A percentile compares a stretch with the other conserved stretches of the same genome.
These are phyloP conservation scores for Sporothrix euskadiensis DNA, from an alignment of 2,329 filamentous ascomycete species.

Conservation along the genomic window DNA sequence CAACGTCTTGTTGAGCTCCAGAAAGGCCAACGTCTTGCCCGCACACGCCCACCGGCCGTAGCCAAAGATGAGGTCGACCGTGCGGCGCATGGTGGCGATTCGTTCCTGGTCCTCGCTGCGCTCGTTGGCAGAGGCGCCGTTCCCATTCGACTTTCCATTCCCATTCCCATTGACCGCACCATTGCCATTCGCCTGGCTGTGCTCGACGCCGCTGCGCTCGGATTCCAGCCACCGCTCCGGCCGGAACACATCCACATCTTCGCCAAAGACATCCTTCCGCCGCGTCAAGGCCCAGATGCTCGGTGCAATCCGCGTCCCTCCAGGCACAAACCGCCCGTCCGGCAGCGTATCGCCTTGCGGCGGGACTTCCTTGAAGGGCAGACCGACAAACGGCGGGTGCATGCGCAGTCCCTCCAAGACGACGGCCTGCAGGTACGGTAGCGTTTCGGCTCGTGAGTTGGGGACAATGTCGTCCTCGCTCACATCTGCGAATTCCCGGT, in stretches of 20 bases:
- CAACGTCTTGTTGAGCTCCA: constrained; percentile 45
- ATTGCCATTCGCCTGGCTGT: constrained; percentile 35
- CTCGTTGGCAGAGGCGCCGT: constrained; percentile 12
- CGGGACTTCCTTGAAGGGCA: constrained; percentile 37
- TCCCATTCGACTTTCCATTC: constrained; percentile 35
- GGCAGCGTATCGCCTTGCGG: constrained; percentile 44
- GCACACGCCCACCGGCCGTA: constrained; percentile 45
- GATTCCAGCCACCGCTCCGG: constrained; percentile 49
- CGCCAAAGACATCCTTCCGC: constrained; percentile 42
- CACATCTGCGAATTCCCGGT: constrained; percentile 37
- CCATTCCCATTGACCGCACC: constrained; percentile 13
- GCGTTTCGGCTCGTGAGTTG: constrained; percentile 40
- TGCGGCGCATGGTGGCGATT: constrained; percentile 34
- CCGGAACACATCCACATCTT: constrained; percentile 46
- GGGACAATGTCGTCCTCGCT: background rate
- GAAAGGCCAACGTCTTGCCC: constrained; percentile 46
- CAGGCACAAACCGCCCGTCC: constrained; percentile 47
- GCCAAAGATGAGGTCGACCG: constrained; percentile 45
- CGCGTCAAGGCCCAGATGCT: constrained; percentile 40
- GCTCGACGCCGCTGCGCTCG: background rate
- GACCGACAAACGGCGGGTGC: constrained; percentile 46
- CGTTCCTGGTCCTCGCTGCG: background rate
- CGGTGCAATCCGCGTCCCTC: constrained; percentile 46
- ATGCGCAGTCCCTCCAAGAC: constrained; percentile 53
- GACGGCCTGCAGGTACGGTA: constrained; percentile 53